Evolutionary conservation across 140 eudicot species (phyloP).

Genomic region (Oenanthe javanica): DNA sequence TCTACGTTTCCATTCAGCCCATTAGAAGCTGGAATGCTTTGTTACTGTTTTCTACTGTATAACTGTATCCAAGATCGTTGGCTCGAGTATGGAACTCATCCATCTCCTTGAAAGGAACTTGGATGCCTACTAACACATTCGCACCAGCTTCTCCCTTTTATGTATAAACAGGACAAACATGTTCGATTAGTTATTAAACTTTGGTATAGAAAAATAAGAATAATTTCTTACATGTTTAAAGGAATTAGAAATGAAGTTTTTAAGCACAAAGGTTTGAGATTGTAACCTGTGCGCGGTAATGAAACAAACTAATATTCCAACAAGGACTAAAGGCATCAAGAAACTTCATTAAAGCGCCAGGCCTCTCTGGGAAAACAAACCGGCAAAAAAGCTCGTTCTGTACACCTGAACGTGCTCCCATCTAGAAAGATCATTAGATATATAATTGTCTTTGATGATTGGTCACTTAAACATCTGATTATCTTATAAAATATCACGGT

Average conservation of each 20-base stretch:
- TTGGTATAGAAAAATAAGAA: neutral
- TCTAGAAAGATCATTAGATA: constrained; percentile 29
- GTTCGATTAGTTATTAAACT: neutral
- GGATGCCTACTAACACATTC: constrained; percentile 82
- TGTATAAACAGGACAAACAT: neutral
- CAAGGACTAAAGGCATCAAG: constrained; percentile 76
- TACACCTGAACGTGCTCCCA: constrained; percentile 83
- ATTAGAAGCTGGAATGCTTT: constrained; percentile 60
- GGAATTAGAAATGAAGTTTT: no score
- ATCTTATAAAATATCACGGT: no score
- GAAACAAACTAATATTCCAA: constrained; percentile 93
- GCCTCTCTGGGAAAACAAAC: constrained; percentile 83
- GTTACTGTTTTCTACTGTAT: constrained; percentile 50
- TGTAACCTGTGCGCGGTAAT: constrained; percentile 81
- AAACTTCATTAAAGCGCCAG: constrained; percentile 87
- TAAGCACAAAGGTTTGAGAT: neutral
- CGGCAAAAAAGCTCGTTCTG: constrained; percentile 81
- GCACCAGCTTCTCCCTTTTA: constrained; percentile 85
- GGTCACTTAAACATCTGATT: neutral
- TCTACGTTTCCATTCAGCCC: constrained; percentile 25
- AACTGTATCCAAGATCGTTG: constrained; percentile 59
- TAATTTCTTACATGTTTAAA: neutral
- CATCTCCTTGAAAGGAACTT: constrained; percentile 47
- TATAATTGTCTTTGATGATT: neutral
- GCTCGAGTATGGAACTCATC: constrained; percentile 57